Evolutionary conservation across 202 grass and related monocot genomes (phyloP).

Genomic region (Zizania palustris): DNA sequence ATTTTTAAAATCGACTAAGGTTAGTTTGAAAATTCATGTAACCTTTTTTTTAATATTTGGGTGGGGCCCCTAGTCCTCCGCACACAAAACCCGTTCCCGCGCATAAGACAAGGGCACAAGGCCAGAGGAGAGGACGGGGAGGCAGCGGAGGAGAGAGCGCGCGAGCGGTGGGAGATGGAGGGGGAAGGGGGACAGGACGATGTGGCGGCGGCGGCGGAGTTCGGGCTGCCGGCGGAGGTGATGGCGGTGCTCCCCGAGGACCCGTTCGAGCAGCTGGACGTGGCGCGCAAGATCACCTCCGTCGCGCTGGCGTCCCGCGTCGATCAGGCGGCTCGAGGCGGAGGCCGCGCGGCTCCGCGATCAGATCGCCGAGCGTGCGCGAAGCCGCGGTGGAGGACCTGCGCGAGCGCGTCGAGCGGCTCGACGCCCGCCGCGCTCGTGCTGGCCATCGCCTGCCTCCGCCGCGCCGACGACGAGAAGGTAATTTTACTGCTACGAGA

Average conservation of each 20-base stretch:
- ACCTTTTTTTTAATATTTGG: too few relatives aligned
- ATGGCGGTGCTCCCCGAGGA: slow-evolving; percentile 67
- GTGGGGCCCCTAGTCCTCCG: too few relatives aligned
- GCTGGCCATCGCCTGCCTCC: slow-evolving; percentile 59
- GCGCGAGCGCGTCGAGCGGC: slow-evolving; percentile 72
- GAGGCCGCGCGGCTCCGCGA: slow-evolving; percentile 56
- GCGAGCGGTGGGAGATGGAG: slow-evolving; percentile 31
- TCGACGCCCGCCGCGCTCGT: slow-evolving; percentile 69
- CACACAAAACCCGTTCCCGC: too few relatives aligned
- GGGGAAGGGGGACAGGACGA: slow-evolving; percentile 40
- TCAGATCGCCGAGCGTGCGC: slow-evolving; percentile 62
- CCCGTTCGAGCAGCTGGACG: slow-evolving; percentile 94
- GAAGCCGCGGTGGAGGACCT: slow-evolving; percentile 82
- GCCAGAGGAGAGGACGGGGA: too few relatives aligned
- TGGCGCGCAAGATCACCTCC: slow-evolving; percentile 95
- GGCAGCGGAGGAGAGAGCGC: not conserved
- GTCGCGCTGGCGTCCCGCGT: slow-evolving; percentile 78
- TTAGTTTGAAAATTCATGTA: too few relatives aligned
- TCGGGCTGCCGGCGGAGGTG: slow-evolving; percentile 71
- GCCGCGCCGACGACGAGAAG: slow-evolving; percentile 68
- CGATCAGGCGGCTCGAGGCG: slow-evolving; percentile 61
- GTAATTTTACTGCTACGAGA: too few relatives aligned
- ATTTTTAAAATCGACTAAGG: too few relatives aligned
- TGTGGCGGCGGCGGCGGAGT: slow-evolving; percentile 22
- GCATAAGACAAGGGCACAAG: too few relatives aligned